Percentiles rank a stretch among this genome's conserved stretches.
Evolutionary conservation across 2,329 filamentous ascomycete genomes (phyloP).

Genomic region (Endocalyx cinctus): DNA sequence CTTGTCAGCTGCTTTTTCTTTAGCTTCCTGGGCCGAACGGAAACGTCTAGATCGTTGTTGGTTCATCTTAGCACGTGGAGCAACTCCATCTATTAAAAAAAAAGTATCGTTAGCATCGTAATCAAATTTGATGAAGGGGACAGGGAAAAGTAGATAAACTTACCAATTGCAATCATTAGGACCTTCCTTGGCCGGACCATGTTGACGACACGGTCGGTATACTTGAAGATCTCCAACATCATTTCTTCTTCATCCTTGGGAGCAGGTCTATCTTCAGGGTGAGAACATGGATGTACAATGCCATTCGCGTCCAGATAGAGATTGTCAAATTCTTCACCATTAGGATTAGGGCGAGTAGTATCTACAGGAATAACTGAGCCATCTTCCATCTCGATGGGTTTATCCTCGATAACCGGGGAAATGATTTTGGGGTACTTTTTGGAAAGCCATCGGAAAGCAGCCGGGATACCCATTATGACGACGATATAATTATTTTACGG

Average conservation of each 20-base stretch:
- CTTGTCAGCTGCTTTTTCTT: constrained; percentile 90
- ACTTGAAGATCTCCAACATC: constrained; percentile 98
- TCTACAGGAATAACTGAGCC: constrained; percentile 82
- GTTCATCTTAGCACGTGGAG: constrained; percentile 98
- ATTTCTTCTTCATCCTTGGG: constrained; percentile 96
- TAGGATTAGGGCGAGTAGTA: constrained; percentile 80
- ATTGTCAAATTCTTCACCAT: constrained; percentile 97
- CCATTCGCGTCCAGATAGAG: constrained; percentile 99
- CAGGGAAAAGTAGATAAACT: constrained; percentile 28
- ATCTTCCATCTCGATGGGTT: constrained; percentile 73
- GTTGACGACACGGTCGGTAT: constrained; percentile 97
- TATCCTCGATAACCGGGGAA: constrained; percentile 82
- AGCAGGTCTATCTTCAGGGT: constrained; percentile 88
- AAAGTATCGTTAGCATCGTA: constrained; percentile 11
- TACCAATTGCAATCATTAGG: constrained; percentile 94
- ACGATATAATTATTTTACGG: neutral
- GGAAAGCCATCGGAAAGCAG: constrained; percentile 93
- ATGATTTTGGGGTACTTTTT: constrained; percentile 98
- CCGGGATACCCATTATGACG: constrained; percentile 80
- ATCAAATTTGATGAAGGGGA: constrained; percentile 1
- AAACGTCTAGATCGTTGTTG: constrained; percentile 96
- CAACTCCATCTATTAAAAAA: constrained; percentile 72
- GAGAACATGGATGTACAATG: constrained; percentile 97
- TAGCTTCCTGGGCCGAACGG: constrained; percentile 86
- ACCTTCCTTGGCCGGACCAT: constrained; percentile 97